Percentiles rank a stretch among this genome's conserved stretches.
Conservation (phyloP, 106 monocot species). For the Dioscorea dumetorum region DNA sequence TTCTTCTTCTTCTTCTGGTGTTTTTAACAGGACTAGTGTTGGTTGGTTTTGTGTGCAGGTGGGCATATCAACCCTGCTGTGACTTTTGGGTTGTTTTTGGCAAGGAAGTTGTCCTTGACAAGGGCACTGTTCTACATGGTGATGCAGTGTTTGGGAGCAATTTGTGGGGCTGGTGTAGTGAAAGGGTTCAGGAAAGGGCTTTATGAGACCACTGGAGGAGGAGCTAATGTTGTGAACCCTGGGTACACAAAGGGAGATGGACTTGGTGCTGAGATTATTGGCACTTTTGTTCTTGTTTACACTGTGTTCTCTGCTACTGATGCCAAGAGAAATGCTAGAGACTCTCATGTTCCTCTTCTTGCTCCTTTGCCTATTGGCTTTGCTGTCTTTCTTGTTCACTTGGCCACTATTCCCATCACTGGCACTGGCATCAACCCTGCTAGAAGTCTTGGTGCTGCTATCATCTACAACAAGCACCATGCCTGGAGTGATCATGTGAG, state of each 20-base stretch:
- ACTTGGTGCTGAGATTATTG: slow-evolving; percentile 57
- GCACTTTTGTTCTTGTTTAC: slow-evolving; percentile 62
- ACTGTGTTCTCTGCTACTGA: slow-evolving; percentile 69
- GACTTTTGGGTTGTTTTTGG: slow-evolving; percentile 59
- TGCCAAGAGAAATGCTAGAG: slow-evolving; percentile 57
- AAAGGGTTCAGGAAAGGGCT: slow-evolving; percentile 48
- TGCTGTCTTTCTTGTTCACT: slow-evolving; percentile 41
- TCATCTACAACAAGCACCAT: slow-evolving; percentile 38
- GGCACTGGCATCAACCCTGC: slow-evolving; percentile 51
- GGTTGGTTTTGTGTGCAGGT: slow-evolving; percentile 30
- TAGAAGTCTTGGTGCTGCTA: slow-evolving; percentile 40
- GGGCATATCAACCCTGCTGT: slow-evolving; percentile 70
- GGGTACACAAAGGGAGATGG: slow-evolving; percentile 71
- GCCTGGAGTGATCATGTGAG: slow-evolving; percentile 44
- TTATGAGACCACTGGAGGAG: slow-evolving; percentile 38
- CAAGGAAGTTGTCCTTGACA: slow-evolving; percentile 54
- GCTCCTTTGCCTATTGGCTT: slow-evolving; percentile 48
- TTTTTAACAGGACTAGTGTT: too few relatives aligned
- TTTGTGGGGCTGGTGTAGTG: slow-evolving; percentile 64
- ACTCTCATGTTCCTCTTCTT: slow-evolving; percentile 66
- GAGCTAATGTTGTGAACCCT: slow-evolving; percentile 41
- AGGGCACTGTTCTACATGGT: slow-evolving; percentile 56
- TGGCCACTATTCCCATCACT: slow-evolving; percentile 48
- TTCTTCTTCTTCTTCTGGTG: background rate
- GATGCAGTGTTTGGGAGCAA: slow-evolving; percentile 67